These are phyloP conservation scores for Scytalidium sp. DNA, from an alignment of 2,329 filamentous ascomycete species.

Conservation along the genomic window DNA sequence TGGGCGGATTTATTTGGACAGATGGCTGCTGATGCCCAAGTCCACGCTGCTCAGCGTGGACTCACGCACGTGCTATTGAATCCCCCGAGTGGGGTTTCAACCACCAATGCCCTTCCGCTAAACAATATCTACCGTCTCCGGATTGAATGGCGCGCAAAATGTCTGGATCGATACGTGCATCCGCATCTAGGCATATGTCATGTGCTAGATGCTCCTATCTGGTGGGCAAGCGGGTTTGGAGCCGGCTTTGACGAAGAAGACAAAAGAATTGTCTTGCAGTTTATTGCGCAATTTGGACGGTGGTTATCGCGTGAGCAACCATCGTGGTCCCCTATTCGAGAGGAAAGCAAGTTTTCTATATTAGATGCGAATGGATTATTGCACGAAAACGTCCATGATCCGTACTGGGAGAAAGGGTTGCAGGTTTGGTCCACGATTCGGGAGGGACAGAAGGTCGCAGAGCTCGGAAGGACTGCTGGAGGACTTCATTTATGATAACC, in stretches of 20 bases:
- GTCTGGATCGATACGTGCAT: not conserved
- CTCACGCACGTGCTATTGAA: not conserved
- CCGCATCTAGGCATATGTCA: not conserved
- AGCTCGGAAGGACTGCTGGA: too few species aligned
- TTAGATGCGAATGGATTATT: not conserved
- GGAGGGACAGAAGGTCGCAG: too few species aligned
- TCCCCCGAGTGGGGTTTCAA: too few species aligned
- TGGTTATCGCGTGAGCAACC: not conserved
- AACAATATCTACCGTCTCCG: not conserved
- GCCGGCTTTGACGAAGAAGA: not conserved
- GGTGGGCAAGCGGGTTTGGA: not conserved
- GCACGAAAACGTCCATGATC: not conserved
- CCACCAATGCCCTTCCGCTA: not conserved
- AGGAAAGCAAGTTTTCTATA: constrained; percentile 2
- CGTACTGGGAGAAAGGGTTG: not conserved
- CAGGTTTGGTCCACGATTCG: too few species aligned
- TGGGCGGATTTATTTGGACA: constrained; percentile 1
- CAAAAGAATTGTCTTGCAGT: not conserved
- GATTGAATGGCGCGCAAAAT: constrained; percentile 1
- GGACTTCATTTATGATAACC: too few species aligned
- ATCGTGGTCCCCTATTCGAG: not conserved
- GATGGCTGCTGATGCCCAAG: constrained; percentile 2
- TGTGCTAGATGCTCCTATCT: constrained; percentile 1
- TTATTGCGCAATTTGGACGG: too few species aligned
- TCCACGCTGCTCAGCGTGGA: constrained; percentile 1